Percentiles rank a stretch among this genome's conserved stretches.
These are phyloP conservation scores for Crithidia fasciculata DNA, from an alignment of 208 protist genomes.

Conservation along the genomic window DNA sequence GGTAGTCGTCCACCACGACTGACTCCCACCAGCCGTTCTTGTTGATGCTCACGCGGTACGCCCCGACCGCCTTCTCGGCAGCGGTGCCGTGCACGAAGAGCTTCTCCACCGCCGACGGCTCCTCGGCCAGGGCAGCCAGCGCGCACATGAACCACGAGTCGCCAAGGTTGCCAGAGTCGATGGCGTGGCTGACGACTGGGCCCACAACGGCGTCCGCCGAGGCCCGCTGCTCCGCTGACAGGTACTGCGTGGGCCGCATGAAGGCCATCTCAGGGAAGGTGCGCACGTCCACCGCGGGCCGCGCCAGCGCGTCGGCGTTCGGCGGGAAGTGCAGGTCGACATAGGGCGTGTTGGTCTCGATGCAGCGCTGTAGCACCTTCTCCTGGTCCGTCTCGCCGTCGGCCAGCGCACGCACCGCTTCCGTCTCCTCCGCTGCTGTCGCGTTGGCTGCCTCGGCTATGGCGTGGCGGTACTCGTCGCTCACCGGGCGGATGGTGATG, in stretches of 20 bases:
- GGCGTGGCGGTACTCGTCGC: constrained; percentile 32
- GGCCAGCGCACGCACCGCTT: constrained; percentile 28
- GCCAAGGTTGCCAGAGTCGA: constrained; percentile 62
- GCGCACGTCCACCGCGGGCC: constrained; percentile 41
- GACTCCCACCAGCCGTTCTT: constrained; percentile 73
- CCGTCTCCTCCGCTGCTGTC: constrained; percentile 34
- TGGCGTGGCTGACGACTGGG: constrained; percentile 46
- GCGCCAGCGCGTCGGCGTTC: constrained; percentile 27
- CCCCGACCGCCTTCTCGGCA: constrained; percentile 46
- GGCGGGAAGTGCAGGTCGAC: constrained; percentile 60
- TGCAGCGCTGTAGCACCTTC: constrained; percentile 38
- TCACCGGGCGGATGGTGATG: constrained; percentile 40
- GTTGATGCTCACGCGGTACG: constrained; percentile 60
- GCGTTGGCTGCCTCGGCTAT: constrained; percentile 18
- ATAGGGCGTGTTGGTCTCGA: constrained; percentile 37
- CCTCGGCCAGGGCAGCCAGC: constrained; percentile 46
- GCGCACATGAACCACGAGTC: constrained; percentile 73
- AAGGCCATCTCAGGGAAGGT: constrained; percentile 45
- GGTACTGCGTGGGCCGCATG: constrained; percentile 37
- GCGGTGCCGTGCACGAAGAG: constrained; percentile 23
- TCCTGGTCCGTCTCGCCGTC: constrained; percentile 47
- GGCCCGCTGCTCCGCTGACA: constrained; percentile 19
- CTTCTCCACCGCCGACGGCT: constrained; percentile 27
- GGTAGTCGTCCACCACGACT: constrained; percentile 68
- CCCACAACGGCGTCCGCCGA: constrained; percentile 37